Evolutionary conservation across 371 early-diverging fungal species (phyloP).

Genomic region (Rhizopus stolonifer): DNA sequence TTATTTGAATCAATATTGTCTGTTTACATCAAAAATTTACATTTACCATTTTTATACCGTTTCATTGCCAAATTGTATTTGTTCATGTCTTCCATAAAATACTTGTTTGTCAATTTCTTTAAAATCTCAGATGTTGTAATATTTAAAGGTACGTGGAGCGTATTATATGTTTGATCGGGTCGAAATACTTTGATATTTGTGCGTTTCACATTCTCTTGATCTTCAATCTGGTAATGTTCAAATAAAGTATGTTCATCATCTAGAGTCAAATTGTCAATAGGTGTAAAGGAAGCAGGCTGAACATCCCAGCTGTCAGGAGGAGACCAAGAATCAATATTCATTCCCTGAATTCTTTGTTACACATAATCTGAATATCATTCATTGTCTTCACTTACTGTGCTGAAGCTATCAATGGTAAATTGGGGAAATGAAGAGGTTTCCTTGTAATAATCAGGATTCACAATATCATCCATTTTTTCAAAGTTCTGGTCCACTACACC

Average conservation of each 20-base stretch:
- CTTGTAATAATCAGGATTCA: slow-evolving; percentile 26
- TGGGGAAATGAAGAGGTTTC: not conserved
- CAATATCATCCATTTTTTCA: slow-evolving; percentile 46
- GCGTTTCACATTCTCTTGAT: slow-evolving; percentile 28
- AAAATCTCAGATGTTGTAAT: slow-evolving; percentile 68
- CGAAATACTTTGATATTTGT: slow-evolving; percentile 56
- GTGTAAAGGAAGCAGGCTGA: slow-evolving; percentile 15
- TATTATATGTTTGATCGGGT: slow-evolving; percentile 70
- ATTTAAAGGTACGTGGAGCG: slow-evolving; percentile 62
- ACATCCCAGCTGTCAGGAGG: slow-evolving; percentile 73
- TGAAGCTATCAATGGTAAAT: slow-evolving; percentile 2
- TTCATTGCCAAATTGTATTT: slow-evolving; percentile 67
- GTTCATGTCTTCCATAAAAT: slow-evolving; percentile 67
- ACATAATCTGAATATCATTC: too few relatives aligned
- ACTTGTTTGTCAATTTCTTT: slow-evolving; percentile 66
- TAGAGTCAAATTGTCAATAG: slow-evolving; percentile 3
- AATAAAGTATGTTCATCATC: slow-evolving; percentile 39
- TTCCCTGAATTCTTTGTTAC: too few relatives aligned
- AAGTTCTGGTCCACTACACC: slow-evolving; percentile 42
- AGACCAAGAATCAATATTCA: slow-evolving; percentile 37
- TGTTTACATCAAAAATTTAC: too few relatives aligned
- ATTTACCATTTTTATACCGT: slow-evolving; percentile 52
- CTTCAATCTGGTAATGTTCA: slow-evolving; percentile 36
- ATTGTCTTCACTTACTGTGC: too few relatives aligned
- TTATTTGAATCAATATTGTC: not conserved